Evolutionary conservation across 1,284 basidiomycete species (phyloP).

Genomic region (Pseudomicrostroma phylloplanum): DNA sequence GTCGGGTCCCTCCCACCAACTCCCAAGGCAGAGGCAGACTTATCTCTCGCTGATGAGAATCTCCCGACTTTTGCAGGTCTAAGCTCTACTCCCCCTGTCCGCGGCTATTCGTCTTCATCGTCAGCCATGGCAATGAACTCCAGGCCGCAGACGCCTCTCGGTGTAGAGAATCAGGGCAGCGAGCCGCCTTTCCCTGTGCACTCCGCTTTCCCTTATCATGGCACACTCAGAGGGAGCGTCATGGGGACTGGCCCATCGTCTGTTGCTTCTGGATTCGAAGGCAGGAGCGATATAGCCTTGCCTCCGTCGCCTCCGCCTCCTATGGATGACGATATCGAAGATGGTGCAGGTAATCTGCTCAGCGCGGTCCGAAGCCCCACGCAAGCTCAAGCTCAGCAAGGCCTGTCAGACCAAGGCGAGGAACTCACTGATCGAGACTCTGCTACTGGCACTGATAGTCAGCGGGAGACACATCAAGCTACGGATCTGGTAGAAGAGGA

Average conservation of each 20-base stretch:
- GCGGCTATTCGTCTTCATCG: too few species aligned
- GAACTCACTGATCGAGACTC: too few species aligned
- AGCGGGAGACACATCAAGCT: not conserved
- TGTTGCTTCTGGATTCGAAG: not conserved
- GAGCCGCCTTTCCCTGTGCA: conserved; percentile 1
- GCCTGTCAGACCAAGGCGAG: too few species aligned
- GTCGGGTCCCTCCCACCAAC: conserved; percentile 7
- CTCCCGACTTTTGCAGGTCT: too few species aligned
- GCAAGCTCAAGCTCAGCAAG: too few species aligned
- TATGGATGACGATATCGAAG: conserved; percentile 3
- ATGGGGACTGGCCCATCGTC: not conserved
- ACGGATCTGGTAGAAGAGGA: not conserved
- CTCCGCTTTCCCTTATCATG: conserved; percentile 1
- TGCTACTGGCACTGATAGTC: too few species aligned
- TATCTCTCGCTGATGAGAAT: too few species aligned
- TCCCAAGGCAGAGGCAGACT: not conserved
- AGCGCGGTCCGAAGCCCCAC: too few species aligned
- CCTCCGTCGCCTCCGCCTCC: not conserved
- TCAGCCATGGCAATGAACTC: not conserved
- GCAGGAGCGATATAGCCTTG: not conserved
- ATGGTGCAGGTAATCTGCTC: not conserved
- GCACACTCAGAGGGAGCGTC: not conserved
- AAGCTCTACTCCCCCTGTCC: too few species aligned
- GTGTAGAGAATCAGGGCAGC: not conserved
- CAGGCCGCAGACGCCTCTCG: not conserved